These are phyloP conservation scores for Epichloe sp. DNA, from an alignment of 2,329 filamentous ascomycete species.

Conservation along the genomic window DNA sequence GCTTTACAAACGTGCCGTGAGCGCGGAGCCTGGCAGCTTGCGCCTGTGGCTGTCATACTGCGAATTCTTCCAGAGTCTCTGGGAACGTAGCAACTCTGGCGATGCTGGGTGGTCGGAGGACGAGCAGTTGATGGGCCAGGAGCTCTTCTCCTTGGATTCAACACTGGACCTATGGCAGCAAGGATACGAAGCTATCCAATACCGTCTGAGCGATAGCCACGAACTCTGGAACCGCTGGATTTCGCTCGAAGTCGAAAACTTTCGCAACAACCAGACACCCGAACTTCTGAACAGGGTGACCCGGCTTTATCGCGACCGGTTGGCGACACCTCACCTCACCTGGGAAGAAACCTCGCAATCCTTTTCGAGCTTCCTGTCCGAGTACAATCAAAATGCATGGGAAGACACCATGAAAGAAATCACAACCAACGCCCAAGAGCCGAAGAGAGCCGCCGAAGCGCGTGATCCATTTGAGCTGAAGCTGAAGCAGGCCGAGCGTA, in stretches of 20 bases:
- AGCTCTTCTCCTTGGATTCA: constrained; percentile 56
- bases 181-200: constrained; percentile 58
- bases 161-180: constrained; percentile 59
- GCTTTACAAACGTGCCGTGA: constrained; percentile 55
- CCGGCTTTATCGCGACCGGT: constrained; percentile 55
- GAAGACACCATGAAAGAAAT: constrained; percentile 60
- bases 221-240: constrained; percentile 70
- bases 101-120: constrained; percentile 46
- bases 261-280: constrained; percentile 41
- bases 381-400: constrained; percentile 57
- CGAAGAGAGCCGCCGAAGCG: constrained; percentile 46
- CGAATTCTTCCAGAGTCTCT: constrained; percentile 63
- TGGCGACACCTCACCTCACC: constrained; percentile 58
- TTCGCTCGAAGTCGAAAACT: constrained; percentile 55
- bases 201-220: constrained; percentile 64
- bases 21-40: constrained; percentile 59
- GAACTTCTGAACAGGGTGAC: constrained; percentile 51
- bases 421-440: constrained; percentile 47
- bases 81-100: constrained; percentile 47
- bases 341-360: constrained; percentile 65
- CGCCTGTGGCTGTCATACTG: constrained; percentile 67
- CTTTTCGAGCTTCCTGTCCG: constrained; percentile 62
- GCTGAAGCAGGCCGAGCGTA: constrained; percentile 43
- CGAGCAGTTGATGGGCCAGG: constrained; percentile 54
- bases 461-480: constrained; percentile 58